Base-by-base conservation (phyloP, 306 rosid genomes). In the Fragaria vesca region DNA sequence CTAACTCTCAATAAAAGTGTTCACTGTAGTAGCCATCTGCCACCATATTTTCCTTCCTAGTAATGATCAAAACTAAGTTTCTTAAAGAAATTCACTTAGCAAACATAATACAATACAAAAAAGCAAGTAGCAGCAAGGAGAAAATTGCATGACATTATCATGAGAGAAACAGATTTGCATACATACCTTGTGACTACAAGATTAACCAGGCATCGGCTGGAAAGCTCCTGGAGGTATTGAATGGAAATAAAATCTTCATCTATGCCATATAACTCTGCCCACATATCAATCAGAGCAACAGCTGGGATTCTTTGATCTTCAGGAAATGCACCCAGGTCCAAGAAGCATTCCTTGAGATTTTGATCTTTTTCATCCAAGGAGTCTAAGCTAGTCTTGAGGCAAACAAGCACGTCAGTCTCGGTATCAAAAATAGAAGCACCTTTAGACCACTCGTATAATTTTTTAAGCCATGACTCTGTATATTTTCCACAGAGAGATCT, bases 321-420 rank as follows among this genome's bases (percentile, higher is more conserved):
- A 10, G 93, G 97, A 82, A 91, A 91, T 26, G 79, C 81, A 75
- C 88, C 79, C 17, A 91, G 76, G 69, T 89, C 90, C 76, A 61
- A 28, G 81, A 91, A 91, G 77, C 91, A 80, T 26, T 90, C 78
- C 79, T 74, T 89, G 71, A 48, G 3, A 1, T 5, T 1, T 62
- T 58, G 28, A 36, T 78, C 42, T 38, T 38, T 38, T 38, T 38
- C 42, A 38, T 38, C 79, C 54, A 71, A 71, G 5, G 60, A 79
- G 76, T 85, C 91, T 5, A 90, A 66, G 83, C 85, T 81, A 24
- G 78, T 80, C 69, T 85, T 78, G 38, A 91, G 91, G 71, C 82
- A 52, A 13, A 17, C 28, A 66, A 85, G 88, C 75, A 85, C 70
- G 12, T 73, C 72, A 0, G 8, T 18, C 12, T 60, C 81, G 3